phyloP scores from a whole-genome alignment of 345 rosid species.

The Stellera chamaejasme region DNA sequence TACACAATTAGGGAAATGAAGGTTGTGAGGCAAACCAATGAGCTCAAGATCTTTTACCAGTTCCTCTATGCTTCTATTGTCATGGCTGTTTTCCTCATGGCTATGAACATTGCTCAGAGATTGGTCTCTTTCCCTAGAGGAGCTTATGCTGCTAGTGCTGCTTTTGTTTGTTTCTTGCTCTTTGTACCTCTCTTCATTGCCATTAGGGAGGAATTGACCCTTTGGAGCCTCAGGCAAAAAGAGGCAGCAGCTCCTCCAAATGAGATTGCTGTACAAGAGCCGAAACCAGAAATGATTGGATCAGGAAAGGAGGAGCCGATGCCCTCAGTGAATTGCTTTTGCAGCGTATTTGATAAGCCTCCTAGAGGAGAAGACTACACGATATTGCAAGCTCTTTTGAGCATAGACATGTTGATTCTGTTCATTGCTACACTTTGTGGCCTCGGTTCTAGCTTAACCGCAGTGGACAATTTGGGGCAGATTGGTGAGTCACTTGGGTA shows the following conservation, averaged over 20 bases:
- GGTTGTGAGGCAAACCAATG: constrained; percentile 44
- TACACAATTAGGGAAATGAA: constrained; percentile 49
- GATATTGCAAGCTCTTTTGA: constrained; percentile 66
- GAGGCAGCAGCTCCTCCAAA: constrained; percentile 18
- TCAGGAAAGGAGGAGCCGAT: constrained; percentile 9
- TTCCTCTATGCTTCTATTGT: constrained; percentile 50
- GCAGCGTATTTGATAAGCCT: constrained; percentile 43
- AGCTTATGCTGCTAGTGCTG: constrained; percentile 41
- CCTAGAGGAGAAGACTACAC: constrained; percentile 87
- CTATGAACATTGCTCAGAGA: constrained; percentile 47
- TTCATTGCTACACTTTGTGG: constrained; percentile 65
- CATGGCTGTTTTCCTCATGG: constrained; percentile 74
- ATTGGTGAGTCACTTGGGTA: constrained; percentile 88
- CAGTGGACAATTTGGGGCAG: constrained; percentile 82
- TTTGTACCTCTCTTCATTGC: constrained; percentile 56
- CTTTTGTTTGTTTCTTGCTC: constrained; percentile 38
- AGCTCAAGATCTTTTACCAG: constrained; percentile 46
- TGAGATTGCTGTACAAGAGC: constrained; percentile 20
- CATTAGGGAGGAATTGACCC: constrained; percentile 46
- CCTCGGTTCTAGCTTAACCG: constrained; percentile 71
- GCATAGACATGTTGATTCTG: constrained; percentile 60
- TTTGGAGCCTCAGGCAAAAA: constrained; percentile 41
- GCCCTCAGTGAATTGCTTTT: constrained; percentile 29
- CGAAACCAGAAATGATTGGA: constrained; percentile 14
- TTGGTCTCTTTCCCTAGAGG: constrained; percentile 34